Evolutionary conservation across 208 protist genomes (phyloP).

Genomic region (Crithidia expoeki): DNA sequence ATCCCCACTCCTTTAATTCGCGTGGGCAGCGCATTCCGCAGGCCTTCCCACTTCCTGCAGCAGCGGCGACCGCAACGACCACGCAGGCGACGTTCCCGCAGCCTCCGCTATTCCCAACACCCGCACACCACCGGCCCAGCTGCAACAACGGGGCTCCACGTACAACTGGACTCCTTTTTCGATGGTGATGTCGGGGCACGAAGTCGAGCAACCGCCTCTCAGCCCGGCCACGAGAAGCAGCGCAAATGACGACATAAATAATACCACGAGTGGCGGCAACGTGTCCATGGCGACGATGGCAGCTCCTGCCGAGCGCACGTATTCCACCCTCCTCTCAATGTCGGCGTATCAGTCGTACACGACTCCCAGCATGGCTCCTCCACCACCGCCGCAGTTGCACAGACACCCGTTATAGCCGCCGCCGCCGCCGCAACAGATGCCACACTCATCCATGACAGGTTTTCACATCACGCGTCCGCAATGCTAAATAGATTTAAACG

Average conservation of each 20-base stretch:
- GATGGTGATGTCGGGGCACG: conserved; percentile 5
- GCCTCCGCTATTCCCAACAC: background rate
- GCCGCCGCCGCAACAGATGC: background rate
- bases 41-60: background rate
- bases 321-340: conserved; percentile 1
- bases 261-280: background rate
- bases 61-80: background rate
- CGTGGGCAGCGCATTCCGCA: conserved; percentile 32
- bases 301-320: background rate
- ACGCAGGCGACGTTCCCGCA: background rate
- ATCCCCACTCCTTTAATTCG: conserved; percentile 31
- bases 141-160: conserved; percentile 12
- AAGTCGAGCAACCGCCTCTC: background rate
- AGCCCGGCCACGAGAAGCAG: background rate
- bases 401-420: too few species aligned
- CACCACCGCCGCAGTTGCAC: conserved; percentile 10
- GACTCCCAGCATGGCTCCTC: background rate
- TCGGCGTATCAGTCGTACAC: conserved; percentile 4
- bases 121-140: background rate
- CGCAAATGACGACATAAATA: background rate
- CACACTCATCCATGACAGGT: background rate
- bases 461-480: conserved; percentile 9
- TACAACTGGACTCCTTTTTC: conserved; percentile 18
- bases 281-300: background rate
- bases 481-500: too few species aligned